phyloP scores from a whole-genome alignment of 2,329 filamentous ascomycete genomes.

The Clarireedia sp. region DNA sequence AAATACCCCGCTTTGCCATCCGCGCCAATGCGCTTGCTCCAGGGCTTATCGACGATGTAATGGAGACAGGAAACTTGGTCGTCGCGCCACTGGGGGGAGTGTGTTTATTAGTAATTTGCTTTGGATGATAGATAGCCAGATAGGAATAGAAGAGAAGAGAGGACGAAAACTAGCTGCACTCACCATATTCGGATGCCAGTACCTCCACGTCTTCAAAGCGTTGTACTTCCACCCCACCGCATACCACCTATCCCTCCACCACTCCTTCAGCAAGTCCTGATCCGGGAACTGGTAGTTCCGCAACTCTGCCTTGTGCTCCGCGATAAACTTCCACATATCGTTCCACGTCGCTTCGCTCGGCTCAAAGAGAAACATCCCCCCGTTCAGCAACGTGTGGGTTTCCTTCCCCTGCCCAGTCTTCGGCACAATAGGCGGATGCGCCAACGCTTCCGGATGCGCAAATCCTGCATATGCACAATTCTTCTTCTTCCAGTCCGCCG shows the following conservation, averaged over 20 bases:
- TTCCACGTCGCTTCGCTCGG: slow-evolving; percentile 36
- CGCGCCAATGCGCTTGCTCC: slow-evolving; percentile 39
- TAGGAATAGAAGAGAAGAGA: not conserved
- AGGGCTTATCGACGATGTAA: slow-evolving; percentile 54
- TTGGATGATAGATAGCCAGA: not conserved
- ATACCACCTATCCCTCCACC: slow-evolving; percentile 46
- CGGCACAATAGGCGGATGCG: not conserved
- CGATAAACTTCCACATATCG: slow-evolving; percentile 29
- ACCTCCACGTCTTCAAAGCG: slow-evolving; percentile 42
- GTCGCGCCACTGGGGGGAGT: slow-evolving; percentile 38
- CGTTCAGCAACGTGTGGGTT: slow-evolving; percentile 40
- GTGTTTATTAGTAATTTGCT: not conserved
- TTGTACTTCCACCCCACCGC: slow-evolving; percentile 52
- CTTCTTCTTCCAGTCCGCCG: slow-evolving; percentile 51
- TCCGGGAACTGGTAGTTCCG: slow-evolving; percentile 45
- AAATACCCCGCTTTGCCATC: slow-evolving; percentile 33
- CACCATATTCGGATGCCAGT: slow-evolving; percentile 43
- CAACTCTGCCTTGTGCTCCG: not conserved
- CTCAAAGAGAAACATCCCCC: slow-evolving; percentile 43
- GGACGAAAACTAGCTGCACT: not conserved
- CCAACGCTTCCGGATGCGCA: not conserved
- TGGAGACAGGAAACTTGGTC: slow-evolving; percentile 48
- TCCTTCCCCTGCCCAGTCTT: not conserved
- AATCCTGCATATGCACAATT: slow-evolving; percentile 46
- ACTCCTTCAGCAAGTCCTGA: slow-evolving; percentile 46